Conservation (phyloP, 2,329 filamentous ascomycete species). For the Didymosphaeria variabile region DNA sequence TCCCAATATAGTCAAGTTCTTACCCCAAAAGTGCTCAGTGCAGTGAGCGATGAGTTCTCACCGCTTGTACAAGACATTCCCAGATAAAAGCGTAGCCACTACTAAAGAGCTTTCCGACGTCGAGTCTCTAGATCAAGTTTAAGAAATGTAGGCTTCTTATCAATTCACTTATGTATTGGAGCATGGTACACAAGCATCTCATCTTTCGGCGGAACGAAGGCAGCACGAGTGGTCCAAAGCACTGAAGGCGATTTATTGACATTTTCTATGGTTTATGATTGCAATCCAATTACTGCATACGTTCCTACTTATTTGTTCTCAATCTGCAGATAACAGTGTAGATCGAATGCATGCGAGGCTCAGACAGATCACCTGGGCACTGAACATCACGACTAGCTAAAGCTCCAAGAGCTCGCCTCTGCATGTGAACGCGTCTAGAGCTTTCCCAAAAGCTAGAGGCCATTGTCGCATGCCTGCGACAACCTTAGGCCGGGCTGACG, state of each 20-base stretch:
- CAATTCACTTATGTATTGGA: neutral
- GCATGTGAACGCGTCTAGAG: neutral
- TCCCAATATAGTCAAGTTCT: neutral
- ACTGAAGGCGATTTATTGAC: neutral
- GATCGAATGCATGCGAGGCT: neutral
- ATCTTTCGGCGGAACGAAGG: neutral
- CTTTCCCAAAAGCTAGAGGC: neutral
- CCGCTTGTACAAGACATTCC: neutral
- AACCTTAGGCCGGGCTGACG: constrained; percentile 2
- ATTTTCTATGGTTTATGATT: neutral
- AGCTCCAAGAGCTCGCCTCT: neutral
- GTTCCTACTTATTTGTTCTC: neutral
- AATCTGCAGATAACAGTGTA: neutral
- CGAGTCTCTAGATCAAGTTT: neutral
- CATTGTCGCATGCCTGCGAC: neutral
- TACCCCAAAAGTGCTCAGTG: neutral
- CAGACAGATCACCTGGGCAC: neutral
- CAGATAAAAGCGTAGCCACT: neutral
- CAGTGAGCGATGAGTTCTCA: neutral
- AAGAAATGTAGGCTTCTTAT: neutral
- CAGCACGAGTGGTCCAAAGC: neutral
- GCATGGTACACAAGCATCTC: neutral
- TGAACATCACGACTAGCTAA: neutral
- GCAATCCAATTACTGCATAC: neutral
- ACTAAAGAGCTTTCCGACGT: neutral